Conservation (phyloP, 1,284 basidiomycete species). For the Entoloma clypeatum region DNA sequence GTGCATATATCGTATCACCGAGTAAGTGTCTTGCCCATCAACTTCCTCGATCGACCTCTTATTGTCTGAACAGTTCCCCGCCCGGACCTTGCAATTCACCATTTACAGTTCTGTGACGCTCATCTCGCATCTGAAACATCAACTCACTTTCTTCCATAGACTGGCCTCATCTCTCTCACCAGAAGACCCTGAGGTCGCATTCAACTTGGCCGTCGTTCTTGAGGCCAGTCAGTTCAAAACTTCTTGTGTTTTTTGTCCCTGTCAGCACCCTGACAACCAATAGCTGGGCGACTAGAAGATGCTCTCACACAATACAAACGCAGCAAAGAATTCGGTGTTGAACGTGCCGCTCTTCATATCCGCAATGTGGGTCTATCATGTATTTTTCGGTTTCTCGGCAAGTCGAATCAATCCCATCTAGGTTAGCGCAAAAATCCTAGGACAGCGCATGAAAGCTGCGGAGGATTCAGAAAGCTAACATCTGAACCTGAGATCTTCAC, state of each 20-base stretch:
- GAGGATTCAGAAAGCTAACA: slow-evolving; percentile 37
- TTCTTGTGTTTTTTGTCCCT: slow-evolving; percentile 27
- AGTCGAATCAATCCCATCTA: slow-evolving; percentile 23
- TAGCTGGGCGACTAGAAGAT: slow-evolving; percentile 78
- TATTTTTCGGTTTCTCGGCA: neutral
- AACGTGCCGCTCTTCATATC: slow-evolving; percentile 82
- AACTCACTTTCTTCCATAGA: slow-evolving; percentile 39
- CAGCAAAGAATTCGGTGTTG: slow-evolving; percentile 76
- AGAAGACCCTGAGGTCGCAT: slow-evolving; percentile 92
- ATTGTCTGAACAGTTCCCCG: slow-evolving; percentile 55
- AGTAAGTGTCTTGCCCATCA: slow-evolving; percentile 22
- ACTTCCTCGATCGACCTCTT: slow-evolving; percentile 8
- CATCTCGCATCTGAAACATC: slow-evolving; percentile 27
- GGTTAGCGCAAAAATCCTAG: slow-evolving; percentile 80
- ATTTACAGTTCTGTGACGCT: slow-evolving; percentile 64
- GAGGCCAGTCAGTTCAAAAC: slow-evolving; percentile 69
- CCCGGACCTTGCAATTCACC: slow-evolving; percentile 87
- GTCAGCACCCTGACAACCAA: slow-evolving; percentile 24
- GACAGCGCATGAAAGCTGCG: slow-evolving; percentile 54
- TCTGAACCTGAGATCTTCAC: slow-evolving; percentile 28
- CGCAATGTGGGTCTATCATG: slow-evolving; percentile 58
- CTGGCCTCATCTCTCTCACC: slow-evolving; percentile 84
- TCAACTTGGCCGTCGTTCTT: slow-evolving; percentile 88
- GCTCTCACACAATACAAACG: slow-evolving; percentile 78
- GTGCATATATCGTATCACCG: slow-evolving; percentile 86